A percentile compares a stretch with the other conserved stretches of the same genome.
Evolutionary conservation across 441 rosid species (phyloP).

Genomic region (Daphne laureola): DNA sequence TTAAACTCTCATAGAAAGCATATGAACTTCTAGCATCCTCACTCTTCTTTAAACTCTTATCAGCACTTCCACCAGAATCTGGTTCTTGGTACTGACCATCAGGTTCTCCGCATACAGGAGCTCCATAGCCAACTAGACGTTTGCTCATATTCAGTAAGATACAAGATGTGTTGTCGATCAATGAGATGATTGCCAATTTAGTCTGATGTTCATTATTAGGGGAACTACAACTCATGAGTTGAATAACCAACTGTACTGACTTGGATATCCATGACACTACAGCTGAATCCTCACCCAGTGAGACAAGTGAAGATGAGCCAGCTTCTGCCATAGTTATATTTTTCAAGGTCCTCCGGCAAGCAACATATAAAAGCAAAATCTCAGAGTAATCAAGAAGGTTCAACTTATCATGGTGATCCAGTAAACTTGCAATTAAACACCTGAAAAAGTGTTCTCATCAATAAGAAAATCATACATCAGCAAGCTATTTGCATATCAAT

Average conservation of each 20-base stretch:
- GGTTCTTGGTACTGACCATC: slow-evolving; percentile 21
- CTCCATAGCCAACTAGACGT: slow-evolving; percentile 31
- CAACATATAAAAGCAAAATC: slow-evolving; percentile 50
- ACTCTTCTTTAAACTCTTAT: slow-evolving; percentile 16
- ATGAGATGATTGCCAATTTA: slow-evolving; percentile 36
- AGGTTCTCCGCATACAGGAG: slow-evolving; percentile 14
- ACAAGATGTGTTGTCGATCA: slow-evolving; percentile 83
- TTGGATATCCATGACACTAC: slow-evolving; percentile 67
- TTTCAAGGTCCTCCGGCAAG: slow-evolving; percentile 76
- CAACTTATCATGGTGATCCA: slow-evolving; percentile 26
- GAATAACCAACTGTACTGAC: slow-evolving; percentile 42
- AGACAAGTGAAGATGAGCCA: slow-evolving; percentile 24
- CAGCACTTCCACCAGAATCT: slow-evolving; percentile 19
- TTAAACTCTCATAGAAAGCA: slow-evolving; percentile 40
- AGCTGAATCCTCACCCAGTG: slow-evolving; percentile 37
- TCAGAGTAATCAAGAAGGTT: slow-evolving; percentile 25
- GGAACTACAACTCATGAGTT: slow-evolving; percentile 32
- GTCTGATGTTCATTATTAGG: slow-evolving; percentile 20
- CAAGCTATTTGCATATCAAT: too few relatives aligned
- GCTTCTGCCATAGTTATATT: slow-evolving; percentile 32
- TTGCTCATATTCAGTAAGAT: slow-evolving; percentile 45
- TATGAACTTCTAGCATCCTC: slow-evolving; percentile 39
- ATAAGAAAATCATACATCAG: slow-evolving; percentile 1
- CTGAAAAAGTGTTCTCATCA: slow-evolving; percentile 31
- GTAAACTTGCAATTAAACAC: slow-evolving; percentile 34